Evolutionary conservation across 495 filamentous ascomycete genomes (phyloP).

Genomic region (Aspergillus asperescens): DNA sequence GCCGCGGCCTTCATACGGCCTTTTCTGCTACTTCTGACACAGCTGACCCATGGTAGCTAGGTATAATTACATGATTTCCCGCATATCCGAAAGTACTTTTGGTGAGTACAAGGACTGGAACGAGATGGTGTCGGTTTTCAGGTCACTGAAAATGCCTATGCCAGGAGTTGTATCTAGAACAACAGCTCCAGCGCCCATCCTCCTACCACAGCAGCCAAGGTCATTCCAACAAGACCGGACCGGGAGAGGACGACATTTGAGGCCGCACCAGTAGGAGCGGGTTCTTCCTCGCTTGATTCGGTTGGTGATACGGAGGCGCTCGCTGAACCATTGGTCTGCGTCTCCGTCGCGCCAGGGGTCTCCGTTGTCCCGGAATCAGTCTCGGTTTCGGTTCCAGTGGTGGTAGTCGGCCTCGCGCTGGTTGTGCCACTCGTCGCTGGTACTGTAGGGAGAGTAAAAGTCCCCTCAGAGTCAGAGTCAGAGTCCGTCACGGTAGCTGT

Average conservation of each 20-base stretch:
- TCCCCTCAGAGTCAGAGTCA: background rate
- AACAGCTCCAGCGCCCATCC: background rate
- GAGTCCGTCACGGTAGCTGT: background rate
- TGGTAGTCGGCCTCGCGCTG: too few species aligned
- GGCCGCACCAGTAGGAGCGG: background rate
- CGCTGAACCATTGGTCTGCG: too few species aligned
- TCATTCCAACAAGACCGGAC: background rate
- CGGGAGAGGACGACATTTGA: background rate
- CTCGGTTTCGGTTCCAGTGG: background rate
- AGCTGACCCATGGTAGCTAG: too few species aligned
- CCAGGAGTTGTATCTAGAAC: background rate
- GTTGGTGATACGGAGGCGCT: too few species aligned
- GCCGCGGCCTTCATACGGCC: too few species aligned
- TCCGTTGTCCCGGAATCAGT: background rate
- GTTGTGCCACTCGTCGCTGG: background rate
- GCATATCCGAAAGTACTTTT: too few species aligned
- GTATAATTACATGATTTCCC: too few species aligned
- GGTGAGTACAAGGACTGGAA: too few species aligned
- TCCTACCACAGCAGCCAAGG: background rate
- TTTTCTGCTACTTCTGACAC: too few species aligned
- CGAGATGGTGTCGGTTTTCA: too few species aligned
- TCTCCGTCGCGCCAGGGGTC: background rate
- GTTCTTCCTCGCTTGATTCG: background rate
- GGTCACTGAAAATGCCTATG: too few species aligned
- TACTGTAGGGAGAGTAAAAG: background rate